These are phyloP conservation scores for Glebionis coronaria DNA, from an alignment of 129 eudicot species.

Conservation along the genomic window DNA sequence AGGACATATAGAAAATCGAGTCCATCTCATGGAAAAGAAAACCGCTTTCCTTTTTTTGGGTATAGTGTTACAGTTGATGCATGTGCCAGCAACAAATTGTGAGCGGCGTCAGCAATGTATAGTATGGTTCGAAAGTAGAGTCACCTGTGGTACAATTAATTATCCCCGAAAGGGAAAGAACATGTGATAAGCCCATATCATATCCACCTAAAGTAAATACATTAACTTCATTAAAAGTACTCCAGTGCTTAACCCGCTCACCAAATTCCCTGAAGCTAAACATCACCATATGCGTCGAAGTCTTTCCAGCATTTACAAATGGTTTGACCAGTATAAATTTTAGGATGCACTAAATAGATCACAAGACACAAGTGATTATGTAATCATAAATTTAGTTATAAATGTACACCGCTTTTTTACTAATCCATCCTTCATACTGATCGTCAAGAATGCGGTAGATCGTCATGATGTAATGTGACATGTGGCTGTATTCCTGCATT, in stretches of 20 bases:
- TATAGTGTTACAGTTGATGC: constrained; percentile 46
- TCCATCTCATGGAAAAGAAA: background rate
- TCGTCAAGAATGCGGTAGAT: constrained; percentile 83
- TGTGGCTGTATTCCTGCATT: constrained; percentile 80
- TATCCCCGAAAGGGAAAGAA: constrained; percentile 41
- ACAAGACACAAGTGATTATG: constrained; percentile 3
- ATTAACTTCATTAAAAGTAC: no score
- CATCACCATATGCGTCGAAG: constrained; percentile 49
- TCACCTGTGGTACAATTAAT: constrained; percentile 36
- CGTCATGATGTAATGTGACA: constrained; percentile 13
- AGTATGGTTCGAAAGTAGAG: constrained; percentile 57
- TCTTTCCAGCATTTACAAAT: constrained; percentile 40
- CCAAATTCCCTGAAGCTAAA: constrained; percentile 81
- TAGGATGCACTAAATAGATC: background rate
- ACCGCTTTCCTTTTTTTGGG: constrained; percentile 46
- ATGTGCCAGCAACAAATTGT: constrained; percentile 56
- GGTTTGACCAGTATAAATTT: no score
- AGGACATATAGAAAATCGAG: background rate
- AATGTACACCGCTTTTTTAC: constrained; percentile 48
- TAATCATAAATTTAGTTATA: background rate
- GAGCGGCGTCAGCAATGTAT: no score
- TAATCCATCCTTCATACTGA: constrained; percentile 77
- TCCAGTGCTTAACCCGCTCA: constrained; percentile 73
- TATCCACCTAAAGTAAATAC: no score
- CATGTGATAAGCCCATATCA: constrained; percentile 41